Percentiles rank a stretch among this genome's conserved stretches.
Conservation (phyloP, 108 stramenopile genomes). For the Hondaea fermentalgiana region DNA sequence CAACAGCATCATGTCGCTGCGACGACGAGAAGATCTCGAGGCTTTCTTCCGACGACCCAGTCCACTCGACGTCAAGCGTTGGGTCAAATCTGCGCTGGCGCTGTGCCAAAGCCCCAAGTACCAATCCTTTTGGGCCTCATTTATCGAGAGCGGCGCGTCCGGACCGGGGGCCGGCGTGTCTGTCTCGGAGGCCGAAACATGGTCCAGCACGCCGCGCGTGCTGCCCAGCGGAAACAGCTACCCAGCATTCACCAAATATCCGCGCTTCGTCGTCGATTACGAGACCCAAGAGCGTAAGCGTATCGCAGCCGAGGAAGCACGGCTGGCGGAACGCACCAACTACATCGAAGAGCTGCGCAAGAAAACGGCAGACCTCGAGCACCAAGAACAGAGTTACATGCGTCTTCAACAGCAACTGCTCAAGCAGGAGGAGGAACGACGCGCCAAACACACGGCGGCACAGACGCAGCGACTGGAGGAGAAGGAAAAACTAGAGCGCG, state of each 20-base stretch:
- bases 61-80: background rate
- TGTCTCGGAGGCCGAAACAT: background rate
- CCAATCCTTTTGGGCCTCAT: background rate
- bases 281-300: background rate
- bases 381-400: background rate
- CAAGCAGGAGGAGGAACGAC: background rate
- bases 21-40: background rate
- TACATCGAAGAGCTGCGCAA: background rate
- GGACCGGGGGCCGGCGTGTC: background rate
- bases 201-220: background rate
- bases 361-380: background rate
- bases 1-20: background rate
- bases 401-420: background rate
- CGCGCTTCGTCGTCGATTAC: background rate
- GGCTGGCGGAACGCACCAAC: background rate
- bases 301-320: background rate
- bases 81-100: background rate
- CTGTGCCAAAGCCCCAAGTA: background rate
- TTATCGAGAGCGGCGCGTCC: background rate
- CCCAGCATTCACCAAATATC: background rate
- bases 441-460: background rate
- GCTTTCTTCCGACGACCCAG: background rate
- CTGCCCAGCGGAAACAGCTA: background rate
- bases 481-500: background rate
- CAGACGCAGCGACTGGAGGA: background rate